phyloP scores from a whole-genome alignment of 495 filamentous ascomycete genomes.

The Talaromyces ruber region DNA sequence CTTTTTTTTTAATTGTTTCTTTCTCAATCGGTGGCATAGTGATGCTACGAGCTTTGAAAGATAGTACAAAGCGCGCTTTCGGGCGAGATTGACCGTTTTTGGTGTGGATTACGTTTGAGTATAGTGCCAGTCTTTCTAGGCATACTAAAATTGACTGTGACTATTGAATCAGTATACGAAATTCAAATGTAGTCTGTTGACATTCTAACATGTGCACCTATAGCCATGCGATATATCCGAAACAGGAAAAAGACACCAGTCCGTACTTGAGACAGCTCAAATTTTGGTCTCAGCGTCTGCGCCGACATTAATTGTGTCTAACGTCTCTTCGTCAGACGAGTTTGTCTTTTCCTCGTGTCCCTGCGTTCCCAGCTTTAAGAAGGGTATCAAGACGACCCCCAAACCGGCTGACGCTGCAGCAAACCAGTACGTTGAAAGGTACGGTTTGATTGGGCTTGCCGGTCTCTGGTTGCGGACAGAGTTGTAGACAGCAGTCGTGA shows the following conservation, averaged over 20 bases:
- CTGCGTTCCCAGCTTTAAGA: constrained; percentile 23
- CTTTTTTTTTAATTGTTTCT: neutral
- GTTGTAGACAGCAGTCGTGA: constrained; percentile 21
- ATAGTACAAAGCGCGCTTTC: neutral
- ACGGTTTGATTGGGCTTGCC: constrained; percentile 17
- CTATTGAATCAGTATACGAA: neutral
- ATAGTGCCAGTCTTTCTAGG: neutral
- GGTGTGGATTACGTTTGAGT: neutral
- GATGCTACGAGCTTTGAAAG: neutral
- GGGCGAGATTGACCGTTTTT: neutral
- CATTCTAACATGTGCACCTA: neutral
- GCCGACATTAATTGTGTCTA: neutral
- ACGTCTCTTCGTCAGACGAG: neutral
- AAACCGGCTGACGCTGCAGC: constrained; percentile 18
- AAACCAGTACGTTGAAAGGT: constrained; percentile 22
- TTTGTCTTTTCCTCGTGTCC: constrained; percentile 9
- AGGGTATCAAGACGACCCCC: constrained; percentile 21
- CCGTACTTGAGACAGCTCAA: neutral
- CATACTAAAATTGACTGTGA: neutral
- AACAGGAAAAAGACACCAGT: neutral
- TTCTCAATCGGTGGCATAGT: neutral
- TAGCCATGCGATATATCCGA: neutral
- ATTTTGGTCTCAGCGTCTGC: neutral
- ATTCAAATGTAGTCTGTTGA: neutral
- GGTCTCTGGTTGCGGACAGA: constrained; percentile 11